A percentile compares a stretch with the other conserved stretches of the same genome.
phyloP scores from a whole-genome alignment of 2,329 filamentous ascomycete species.

The Plectosphaerella plurivora region DNA sequence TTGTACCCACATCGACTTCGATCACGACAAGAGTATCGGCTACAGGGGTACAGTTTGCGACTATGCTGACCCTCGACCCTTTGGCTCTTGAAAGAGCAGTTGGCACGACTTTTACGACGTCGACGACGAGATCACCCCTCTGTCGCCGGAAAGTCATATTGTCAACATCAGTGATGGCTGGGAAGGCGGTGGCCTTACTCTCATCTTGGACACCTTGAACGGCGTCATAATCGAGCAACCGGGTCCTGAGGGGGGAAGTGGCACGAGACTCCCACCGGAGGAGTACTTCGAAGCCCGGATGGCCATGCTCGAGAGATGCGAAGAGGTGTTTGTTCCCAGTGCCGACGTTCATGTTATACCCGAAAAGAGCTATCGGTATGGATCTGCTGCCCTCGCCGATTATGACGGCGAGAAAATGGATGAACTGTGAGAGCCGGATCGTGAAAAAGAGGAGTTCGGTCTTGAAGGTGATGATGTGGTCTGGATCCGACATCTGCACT shows the following conservation, averaged over 20 bases:
- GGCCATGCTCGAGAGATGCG: neutral
- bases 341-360: neutral
- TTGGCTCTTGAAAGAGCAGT: neutral
- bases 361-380: neutral
- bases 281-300: neutral
- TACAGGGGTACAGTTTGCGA: neutral
- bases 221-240: neutral
- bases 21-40: neutral
- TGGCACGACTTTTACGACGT: too few relatives aligned
- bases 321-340: neutral
- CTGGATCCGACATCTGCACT: neutral
- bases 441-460: neutral
- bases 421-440: neutral
- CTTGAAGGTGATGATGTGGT: neutral
- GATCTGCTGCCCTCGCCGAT: neutral
- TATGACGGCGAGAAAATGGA: neutral
- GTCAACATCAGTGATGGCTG: neutral
- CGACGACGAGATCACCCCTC: neutral
- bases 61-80: neutral
- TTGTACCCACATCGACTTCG: neutral
- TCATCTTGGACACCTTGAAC: neutral
- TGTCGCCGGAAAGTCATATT: neutral
- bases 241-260: neutral
- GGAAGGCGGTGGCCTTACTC: neutral
- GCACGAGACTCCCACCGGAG: neutral